A percentile compares a stretch with the other conserved stretches of the same genome.
Evolutionary conservation across 257 asterid genomes (phyloP).

Genomic region (Gentiana dahurica): DNA sequence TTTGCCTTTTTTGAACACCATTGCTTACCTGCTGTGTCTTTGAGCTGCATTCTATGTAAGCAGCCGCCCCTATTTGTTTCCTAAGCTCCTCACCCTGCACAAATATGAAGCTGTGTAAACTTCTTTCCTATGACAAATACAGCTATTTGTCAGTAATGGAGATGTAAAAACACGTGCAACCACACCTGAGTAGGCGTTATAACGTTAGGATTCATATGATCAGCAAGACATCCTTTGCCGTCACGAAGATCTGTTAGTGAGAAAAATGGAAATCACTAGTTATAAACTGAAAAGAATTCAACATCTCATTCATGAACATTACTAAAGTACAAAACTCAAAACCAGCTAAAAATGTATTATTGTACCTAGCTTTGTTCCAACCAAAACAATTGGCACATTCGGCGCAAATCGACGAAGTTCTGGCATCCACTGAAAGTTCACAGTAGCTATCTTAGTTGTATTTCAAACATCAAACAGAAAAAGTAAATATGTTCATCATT

Average conservation of each 20-base stretch:
- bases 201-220: slow-evolving; percentile 65
- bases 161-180: not conserved
- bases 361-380: slow-evolving; percentile 84
- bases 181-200: slow-evolving; percentile 75
- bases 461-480: no score
- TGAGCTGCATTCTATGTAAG: slow-evolving; percentile 95
- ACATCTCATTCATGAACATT: not conserved
- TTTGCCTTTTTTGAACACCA: not conserved
- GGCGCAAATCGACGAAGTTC: slow-evolving; percentile 99
- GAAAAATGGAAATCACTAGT: not conserved
- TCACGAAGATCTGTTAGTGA: slow-evolving; percentile 63
- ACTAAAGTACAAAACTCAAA: not conserved
- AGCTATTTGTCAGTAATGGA: not conserved
- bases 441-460: not conserved
- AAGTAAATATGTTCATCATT: no score
- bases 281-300: not conserved
- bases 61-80: slow-evolving; percentile 95
- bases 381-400: slow-evolving; percentile 86
- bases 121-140: not conserved
- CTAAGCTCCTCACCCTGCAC: slow-evolving; percentile 90
- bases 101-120: not conserved
- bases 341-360: slow-evolving; percentile 1
- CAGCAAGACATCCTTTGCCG: slow-evolving; percentile 54
- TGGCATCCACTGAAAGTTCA: slow-evolving; percentile 84
- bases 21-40: slow-evolving; percentile 81